phyloP scores from a whole-genome alignment of 495 filamentous ascomycete genomes.

The Penicillium mononematosum region DNA sequence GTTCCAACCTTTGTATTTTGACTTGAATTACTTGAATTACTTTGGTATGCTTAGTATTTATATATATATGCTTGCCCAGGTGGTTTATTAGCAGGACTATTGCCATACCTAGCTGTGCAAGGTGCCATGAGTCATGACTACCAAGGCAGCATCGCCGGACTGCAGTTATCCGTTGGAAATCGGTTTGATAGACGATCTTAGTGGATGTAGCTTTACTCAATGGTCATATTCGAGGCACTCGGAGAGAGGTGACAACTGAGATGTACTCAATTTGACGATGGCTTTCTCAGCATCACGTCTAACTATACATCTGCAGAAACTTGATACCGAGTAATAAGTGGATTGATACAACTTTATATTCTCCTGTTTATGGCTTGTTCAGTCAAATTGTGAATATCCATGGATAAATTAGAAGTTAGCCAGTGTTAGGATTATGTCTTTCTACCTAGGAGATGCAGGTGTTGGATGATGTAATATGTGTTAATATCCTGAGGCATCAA shows the following conservation, averaged over 20 bases:
- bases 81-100: neutral
- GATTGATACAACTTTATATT: neutral
- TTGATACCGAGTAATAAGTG: neutral
- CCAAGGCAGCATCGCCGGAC: slow-evolving; percentile 6
- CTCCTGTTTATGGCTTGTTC: too few species aligned
- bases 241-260: neutral
- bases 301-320: neutral
- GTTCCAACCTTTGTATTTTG: neutral
- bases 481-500: too few species aligned
- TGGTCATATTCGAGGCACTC: neutral
- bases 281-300: neutral
- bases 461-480: too few species aligned
- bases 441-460: too few species aligned
- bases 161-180: neutral
- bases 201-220: neutral
- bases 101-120: neutral
- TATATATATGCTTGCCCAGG: neutral
- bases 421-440: too few species aligned
- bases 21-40: neutral
- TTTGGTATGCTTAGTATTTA: neutral
- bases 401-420: too few species aligned
- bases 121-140: neutral
- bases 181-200: neutral
- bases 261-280: neutral
- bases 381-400: too few species aligned